Conservation (phyloP, 768 basidiomycete species). For the Lyophyllum shimeji region DNA sequence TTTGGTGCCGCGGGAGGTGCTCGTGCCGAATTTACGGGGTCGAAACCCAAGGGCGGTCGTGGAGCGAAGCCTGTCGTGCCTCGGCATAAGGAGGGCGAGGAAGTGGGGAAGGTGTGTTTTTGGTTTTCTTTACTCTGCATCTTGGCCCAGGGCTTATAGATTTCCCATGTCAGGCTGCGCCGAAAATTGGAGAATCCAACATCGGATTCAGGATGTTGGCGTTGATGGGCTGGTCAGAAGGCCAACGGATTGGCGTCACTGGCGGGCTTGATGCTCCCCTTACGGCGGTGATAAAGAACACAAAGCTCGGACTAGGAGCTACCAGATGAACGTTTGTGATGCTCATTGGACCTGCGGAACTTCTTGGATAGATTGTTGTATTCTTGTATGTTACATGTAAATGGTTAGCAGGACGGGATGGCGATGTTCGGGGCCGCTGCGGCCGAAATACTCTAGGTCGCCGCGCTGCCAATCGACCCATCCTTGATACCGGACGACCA, state of each 20-base stretch:
- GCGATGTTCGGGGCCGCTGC: too few species aligned
- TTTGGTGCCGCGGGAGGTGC: slow-evolving; percentile 32
- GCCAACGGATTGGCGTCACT: slow-evolving; percentile 67
- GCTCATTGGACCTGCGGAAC: not conserved
- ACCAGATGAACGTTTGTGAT: slow-evolving; percentile 24
- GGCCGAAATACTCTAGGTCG: too few species aligned
- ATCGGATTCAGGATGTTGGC: slow-evolving; percentile 86
- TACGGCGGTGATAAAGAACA: slow-evolving; percentile 81
- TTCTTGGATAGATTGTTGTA: not conserved
- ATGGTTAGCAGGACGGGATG: too few species aligned
- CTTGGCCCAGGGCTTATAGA: not conserved
- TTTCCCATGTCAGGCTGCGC: slow-evolving; percentile 55
- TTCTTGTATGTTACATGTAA: not conserved
- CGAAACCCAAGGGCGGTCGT: slow-evolving; percentile 27
- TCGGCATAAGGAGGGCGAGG: slow-evolving; percentile 77
- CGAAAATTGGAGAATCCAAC: slow-evolving; percentile 77
- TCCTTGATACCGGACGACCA: too few species aligned
- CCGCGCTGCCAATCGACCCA: too few species aligned
- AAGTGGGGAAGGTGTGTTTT: slow-evolving; percentile 71
- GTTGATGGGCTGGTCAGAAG: slow-evolving; percentile 91
- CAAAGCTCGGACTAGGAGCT: slow-evolving; percentile 85
- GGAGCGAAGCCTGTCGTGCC: slow-evolving; percentile 29
- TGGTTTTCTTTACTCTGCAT: not conserved
- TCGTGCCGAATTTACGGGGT: slow-evolving; percentile 34
- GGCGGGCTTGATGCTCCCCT: slow-evolving; percentile 75